A percentile compares a stretch with the other conserved stretches of the same genome.
phyloP scores from a whole-genome alignment of 2,329 filamentous ascomycete genomes.

The Blastomyces emzantsi region DNA sequence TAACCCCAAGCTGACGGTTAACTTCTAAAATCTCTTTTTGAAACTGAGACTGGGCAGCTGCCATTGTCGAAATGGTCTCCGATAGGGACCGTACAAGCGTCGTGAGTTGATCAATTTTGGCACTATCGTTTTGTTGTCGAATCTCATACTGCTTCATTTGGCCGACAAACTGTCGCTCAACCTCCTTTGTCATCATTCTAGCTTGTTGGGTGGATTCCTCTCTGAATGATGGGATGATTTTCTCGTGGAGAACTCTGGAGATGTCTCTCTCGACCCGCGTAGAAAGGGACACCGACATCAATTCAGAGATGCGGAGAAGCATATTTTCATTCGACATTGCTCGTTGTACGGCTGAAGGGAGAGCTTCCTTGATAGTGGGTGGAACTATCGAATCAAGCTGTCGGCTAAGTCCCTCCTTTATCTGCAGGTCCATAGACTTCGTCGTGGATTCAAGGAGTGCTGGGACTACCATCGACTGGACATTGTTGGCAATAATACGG shows the following conservation, averaged over 20 bases:
- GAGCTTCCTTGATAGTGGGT: constrained; percentile 60
- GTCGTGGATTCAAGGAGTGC: constrained; percentile 59
- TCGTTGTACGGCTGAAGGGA: constrained; percentile 59
- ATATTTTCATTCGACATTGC: constrained; percentile 67
- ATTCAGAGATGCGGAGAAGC: constrained; percentile 62
- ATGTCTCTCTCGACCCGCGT: constrained; percentile 63
- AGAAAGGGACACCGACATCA: constrained; percentile 57
- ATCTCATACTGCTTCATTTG: constrained; percentile 45
- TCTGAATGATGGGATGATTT: constrained; percentile 58
- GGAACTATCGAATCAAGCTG: constrained; percentile 59
- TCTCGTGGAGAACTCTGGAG: constrained; percentile 49
- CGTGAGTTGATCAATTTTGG: constrained; percentile 54
- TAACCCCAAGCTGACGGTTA: constrained; percentile 24
- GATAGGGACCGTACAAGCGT: constrained; percentile 46
- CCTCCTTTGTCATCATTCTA: constrained; percentile 57
- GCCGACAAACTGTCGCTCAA: constrained; percentile 52
- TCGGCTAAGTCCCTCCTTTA: constrained; percentile 58
- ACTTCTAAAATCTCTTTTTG: constrained; percentile 34
- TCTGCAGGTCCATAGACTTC: constrained; percentile 60
- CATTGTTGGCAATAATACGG: constrained; percentile 65
- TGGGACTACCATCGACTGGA: constrained; percentile 67
- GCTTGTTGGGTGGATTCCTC: constrained; percentile 57
- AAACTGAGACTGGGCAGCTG: constrained; percentile 34
- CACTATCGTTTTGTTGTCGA: constrained; percentile 45
- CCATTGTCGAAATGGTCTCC: constrained; percentile 42